Base-by-base conservation (phyloP, 257 asterid species). In the Solanum etuberosum region DNA sequence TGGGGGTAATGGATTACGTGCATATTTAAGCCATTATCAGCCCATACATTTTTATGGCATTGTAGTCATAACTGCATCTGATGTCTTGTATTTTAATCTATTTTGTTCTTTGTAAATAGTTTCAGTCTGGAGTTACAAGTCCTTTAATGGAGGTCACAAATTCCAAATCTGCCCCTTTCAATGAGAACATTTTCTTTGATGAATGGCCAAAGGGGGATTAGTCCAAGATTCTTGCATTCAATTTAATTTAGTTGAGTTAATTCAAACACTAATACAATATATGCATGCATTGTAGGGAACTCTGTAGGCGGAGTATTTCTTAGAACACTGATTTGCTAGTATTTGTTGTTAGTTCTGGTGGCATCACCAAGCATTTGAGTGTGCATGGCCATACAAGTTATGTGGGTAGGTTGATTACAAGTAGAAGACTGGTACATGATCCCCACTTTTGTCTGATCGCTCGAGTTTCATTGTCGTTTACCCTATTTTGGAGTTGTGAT, bases 1-100 rank as follows among this genome's bases (percentile, higher is more conserved):
- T 87, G 88, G 98, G 89, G 93, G 98, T 94, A 94, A 88, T 83
- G 25, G 67, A 42, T 32, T 21, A 15, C 54, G 74, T 87, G 25
- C 82, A 61, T 84, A 29, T 88, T 32, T 13, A 6, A 34, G 65
- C 68, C 40, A 29, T 48, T 81, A 81, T 29, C 27, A 46, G 23
- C 7, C 43, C 7, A 48, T 11, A 18, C 21, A 3, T 81, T 31
- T 27, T 48, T 18, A 48, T 31, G 12, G 42, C 20, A 48, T 29
- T 81, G 6, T 48, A 81, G 25, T 48, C 68, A 18, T 18, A 48
- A 18, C 20, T 48, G 25, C 37, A 78, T 78, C 25, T 42, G 38
- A 27, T 42, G 65, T 43, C 15, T 43, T 78, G 2, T 16, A 25
- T 7, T 43, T 43, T 25, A 78, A 27, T 78, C 84, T 8, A 43